Evolutionary conservation across 2,329 filamentous ascomycete genomes (phyloP).

Genomic region (Diplodia intermedia): DNA sequence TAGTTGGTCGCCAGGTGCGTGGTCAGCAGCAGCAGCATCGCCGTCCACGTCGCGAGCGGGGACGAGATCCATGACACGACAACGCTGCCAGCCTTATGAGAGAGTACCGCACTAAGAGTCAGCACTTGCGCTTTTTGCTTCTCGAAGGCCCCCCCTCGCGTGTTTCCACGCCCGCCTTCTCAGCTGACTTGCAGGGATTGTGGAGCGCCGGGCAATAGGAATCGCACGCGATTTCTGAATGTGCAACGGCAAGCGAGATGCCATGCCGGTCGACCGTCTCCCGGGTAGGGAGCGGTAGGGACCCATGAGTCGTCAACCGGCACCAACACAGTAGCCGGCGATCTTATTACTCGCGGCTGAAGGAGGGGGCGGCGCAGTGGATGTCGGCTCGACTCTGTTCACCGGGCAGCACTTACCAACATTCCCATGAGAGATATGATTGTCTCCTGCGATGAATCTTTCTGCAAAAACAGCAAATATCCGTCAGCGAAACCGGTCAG

Average conservation of each 20-base stretch:
- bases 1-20: conserved; percentile 87
- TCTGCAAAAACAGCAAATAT: conserved; percentile 47
- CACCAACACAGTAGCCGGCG: conserved; percentile 3
- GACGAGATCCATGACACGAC: conserved; percentile 79
- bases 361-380: conserved; percentile 3
- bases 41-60: conserved; percentile 73
- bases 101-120: conserved; percentile 18
- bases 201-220: neutral
- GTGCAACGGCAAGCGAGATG: conserved; percentile 20
- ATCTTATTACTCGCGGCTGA: neutral
- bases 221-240: neutral
- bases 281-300: neutral
- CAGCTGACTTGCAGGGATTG: conserved; percentile 25
- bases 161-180: conserved; percentile 18
- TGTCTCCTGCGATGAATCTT: conserved; percentile 95
- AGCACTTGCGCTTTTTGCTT: conserved; percentile 25
- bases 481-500: conserved; percentile 15
- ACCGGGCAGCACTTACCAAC: conserved; percentile 59
- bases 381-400: neutral
- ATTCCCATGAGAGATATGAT: conserved; percentile 89
- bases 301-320: neutral
- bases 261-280: neutral
- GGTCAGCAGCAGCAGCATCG: conserved; percentile 73
- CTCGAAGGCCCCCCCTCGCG: conserved; percentile 3
- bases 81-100: conserved; percentile 69